Evolutionary conservation across 257 asterid species (phyloP), one percentile per base, ranked within the genome.

Genomic region (Ligustrum vulgare): DNA sequence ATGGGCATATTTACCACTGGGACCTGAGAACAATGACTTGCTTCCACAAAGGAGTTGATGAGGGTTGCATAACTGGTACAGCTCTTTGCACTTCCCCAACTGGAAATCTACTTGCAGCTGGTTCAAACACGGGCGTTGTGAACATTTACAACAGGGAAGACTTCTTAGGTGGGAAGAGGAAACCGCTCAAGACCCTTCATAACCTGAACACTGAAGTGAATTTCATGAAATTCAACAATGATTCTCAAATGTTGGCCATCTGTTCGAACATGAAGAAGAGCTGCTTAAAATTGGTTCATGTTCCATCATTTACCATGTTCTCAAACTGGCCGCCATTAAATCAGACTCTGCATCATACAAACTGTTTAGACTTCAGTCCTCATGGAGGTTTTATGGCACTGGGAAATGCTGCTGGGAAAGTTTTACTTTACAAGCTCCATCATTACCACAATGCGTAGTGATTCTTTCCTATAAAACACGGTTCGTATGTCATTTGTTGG

Each of bases 321-420:
- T 85, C 97, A 8, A 94, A 94, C 87, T 94, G 96, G 95, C 99
- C 98, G 35, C 89, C 85, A 0, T 41, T 83, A 20, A 87, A 89
- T 66, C 81, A 83, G 79, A 32, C 67, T 0, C 71, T 88, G 78
- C 87, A 80, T 9, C 84, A 92, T 77, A 95, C 99, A 0, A 83
- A 84, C 63, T 94, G 97, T 72, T 36, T 86, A 82, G 99, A 94
- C 74, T 92, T 92, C 75, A 91, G 98, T 81, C 99, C 99, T 66
- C 91, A 72, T 33, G 97, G 98, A 39, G 98, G 99, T 58, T 94
- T 89, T 65, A 88, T 94, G 97, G 93, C 96, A 0, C 58, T 86
- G 84, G 98, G 97, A 16, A 89, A 94, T 81, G 94, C 99, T 76
- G 88, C 86, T 15, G 99, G 99, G 6, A 89, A 88, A 41, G 97